Conservation (phyloP, 805 yeast species). For the Teunomyces tritomae region DNA sequence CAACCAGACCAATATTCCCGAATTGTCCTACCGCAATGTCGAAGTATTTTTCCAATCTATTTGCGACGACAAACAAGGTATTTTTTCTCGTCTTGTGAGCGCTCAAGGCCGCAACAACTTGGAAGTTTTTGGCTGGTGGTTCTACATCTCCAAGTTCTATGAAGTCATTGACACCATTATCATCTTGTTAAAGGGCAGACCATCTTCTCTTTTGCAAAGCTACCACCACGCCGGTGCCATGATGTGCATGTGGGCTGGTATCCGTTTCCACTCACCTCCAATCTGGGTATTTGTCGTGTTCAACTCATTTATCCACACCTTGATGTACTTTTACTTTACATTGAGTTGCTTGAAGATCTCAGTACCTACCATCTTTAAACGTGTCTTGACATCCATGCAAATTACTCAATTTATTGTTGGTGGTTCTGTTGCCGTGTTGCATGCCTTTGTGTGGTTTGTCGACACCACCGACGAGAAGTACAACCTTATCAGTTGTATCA, state of each 20-base stretch:
- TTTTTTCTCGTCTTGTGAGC: slow-evolving; percentile 40
- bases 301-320: slow-evolving; percentile 73
- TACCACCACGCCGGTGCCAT: slow-evolving; percentile 81
- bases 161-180: slow-evolving; percentile 69
- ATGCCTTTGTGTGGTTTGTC: slow-evolving; percentile 58
- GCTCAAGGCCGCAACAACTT: slow-evolving; percentile 35
- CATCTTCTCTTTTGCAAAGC: slow-evolving; percentile 63
- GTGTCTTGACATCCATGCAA: slow-evolving; percentile 62
- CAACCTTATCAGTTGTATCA: slow-evolving; percentile 45
- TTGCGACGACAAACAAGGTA: slow-evolving; percentile 59
- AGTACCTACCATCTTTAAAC: slow-evolving; percentile 57
- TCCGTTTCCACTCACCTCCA: slow-evolving; percentile 67
- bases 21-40: slow-evolving; percentile 9
- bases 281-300: slow-evolving; percentile 79
- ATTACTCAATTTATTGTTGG: slow-evolving; percentile 68
- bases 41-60: slow-evolving; percentile 58
- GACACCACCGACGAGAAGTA: slow-evolving; percentile 44
- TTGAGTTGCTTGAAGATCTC: slow-evolving; percentile 56
- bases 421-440: slow-evolving; percentile 64
- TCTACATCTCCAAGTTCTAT: slow-evolving; percentile 68
- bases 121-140: slow-evolving; percentile 60
- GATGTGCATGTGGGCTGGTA: slow-evolving; percentile 80
- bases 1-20: neutral
- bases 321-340: slow-evolving; percentile 71
- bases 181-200: slow-evolving; percentile 65